phyloP scores from a whole-genome alignment of 2,329 filamentous ascomycete species.

The Seiridium unicorne region DNA sequence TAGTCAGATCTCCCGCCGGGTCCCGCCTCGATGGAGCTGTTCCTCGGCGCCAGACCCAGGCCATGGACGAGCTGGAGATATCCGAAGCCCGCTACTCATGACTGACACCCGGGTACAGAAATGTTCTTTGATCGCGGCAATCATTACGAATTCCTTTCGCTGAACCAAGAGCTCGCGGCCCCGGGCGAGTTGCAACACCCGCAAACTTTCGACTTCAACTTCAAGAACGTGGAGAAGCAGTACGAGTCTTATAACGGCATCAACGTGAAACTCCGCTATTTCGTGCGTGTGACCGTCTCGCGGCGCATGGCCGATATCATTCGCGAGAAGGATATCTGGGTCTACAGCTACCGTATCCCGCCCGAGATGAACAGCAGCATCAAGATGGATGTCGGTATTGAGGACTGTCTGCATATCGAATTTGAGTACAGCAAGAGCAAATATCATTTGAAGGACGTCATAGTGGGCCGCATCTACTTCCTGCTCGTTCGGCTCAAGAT shows the following conservation, averaged over 20 bases:
- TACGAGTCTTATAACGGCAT: constrained; percentile 99
- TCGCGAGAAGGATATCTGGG: constrained; percentile 99
- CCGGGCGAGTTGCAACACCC: constrained; percentile 98
- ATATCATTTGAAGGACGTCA: constrained; percentile 98
- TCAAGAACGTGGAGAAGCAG: constrained; percentile 99
- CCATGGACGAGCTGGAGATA: too few species aligned
- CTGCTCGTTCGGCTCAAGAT: constrained; percentile 96
- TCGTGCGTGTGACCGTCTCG: constrained; percentile 93
- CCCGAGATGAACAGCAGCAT: constrained; percentile 98
- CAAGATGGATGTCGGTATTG: constrained; percentile 99
- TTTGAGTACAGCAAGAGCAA: constrained; percentile 99
- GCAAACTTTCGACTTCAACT: constrained; percentile 98
- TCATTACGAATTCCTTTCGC: constrained; percentile 97
- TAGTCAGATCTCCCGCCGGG: too few species aligned
- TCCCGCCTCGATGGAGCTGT: too few species aligned
- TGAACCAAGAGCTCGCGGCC: constrained; percentile 94
- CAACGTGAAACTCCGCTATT: constrained; percentile 98
- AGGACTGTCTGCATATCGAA: constrained; percentile 98
- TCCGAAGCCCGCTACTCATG: neutral
- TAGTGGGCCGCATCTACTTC: constrained; percentile 98
- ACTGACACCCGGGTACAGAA: constrained; percentile 54
- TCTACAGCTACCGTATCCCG: constrained; percentile 96
- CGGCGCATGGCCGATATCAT: constrained; percentile 97
- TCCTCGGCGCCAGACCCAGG: too few species aligned
- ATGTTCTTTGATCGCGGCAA: constrained; percentile 99